phyloP scores from a whole-genome alignment of 2,329 filamentous ascomycete genomes.

The Colletotrichum sp. region DNA sequence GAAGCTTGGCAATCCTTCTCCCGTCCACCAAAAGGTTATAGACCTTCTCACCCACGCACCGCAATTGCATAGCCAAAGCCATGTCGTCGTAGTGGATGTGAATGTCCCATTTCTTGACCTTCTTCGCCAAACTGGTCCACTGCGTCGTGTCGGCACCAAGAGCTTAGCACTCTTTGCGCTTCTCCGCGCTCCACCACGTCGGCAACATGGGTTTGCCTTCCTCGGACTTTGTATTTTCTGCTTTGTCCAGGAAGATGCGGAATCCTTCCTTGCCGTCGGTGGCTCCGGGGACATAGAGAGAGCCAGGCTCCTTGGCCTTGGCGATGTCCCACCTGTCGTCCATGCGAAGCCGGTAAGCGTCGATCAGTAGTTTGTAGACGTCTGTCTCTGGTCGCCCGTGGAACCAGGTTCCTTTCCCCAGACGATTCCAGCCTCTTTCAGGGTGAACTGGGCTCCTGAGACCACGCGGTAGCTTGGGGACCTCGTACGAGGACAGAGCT shows the following conservation, averaged over 20 bases:
- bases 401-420: slow-evolving; percentile 39
- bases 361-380: slow-evolving; percentile 50
- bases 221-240: background rate
- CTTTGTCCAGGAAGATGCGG: slow-evolving; percentile 36
- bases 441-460: background rate
- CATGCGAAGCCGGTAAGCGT: slow-evolving; percentile 49
- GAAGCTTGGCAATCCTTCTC: background rate
- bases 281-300: slow-evolving; percentile 22
- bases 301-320: background rate
- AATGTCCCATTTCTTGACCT: slow-evolving; percentile 38
- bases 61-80: slow-evolving; percentile 53
- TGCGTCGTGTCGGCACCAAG: slow-evolving; percentile 32
- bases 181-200: slow-evolving; percentile 47
- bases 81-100: slow-evolving; percentile 46
- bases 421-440: slow-evolving; percentile 40
- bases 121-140: slow-evolving; percentile 33
- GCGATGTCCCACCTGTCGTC: slow-evolving; percentile 37
- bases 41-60: slow-evolving; percentile 50
- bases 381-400: slow-evolving; percentile 47
- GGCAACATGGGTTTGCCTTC: slow-evolving; percentile 40
- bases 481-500: too few relatives aligned
- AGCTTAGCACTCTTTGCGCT: slow-evolving; percentile 40
- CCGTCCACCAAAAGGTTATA: slow-evolving; percentile 20
- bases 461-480: background rate
- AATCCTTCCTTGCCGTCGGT: slow-evolving; percentile 34